phyloP scores from a whole-genome alignment of 2,329 filamentous ascomycete genomes.

The Aspergillus ustus region DNA sequence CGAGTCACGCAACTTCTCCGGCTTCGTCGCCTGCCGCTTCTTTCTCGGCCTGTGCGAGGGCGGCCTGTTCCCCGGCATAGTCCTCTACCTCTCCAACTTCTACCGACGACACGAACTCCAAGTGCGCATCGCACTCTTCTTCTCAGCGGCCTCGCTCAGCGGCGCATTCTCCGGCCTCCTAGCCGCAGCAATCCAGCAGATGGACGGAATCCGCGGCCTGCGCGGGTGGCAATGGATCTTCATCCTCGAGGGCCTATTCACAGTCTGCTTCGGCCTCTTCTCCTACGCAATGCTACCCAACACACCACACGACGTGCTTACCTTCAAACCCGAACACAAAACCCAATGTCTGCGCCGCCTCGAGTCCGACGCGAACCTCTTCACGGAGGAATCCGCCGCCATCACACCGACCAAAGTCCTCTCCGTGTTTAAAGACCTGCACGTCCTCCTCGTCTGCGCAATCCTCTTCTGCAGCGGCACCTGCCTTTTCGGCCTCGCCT shows the following conservation, averaged over 20 bases:
- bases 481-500: constrained; percentile 27
- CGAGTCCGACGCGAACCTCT: constrained; percentile 20
- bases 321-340: constrained; percentile 57
- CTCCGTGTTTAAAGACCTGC: constrained; percentile 18
- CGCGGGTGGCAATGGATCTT: constrained; percentile 37
- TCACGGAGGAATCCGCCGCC: constrained; percentile 17
- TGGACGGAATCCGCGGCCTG: constrained; percentile 49
- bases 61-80: constrained; percentile 55
- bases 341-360: constrained; percentile 20
- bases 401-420: constrained; percentile 15
- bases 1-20: constrained; percentile 20
- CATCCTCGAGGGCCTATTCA: constrained; percentile 51
- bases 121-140: constrained; percentile 35
- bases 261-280: constrained; percentile 53
- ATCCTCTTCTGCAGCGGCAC: constrained; percentile 21
- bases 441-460: constrained; percentile 16
- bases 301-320: constrained; percentile 64
- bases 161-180: constrained; percentile 56
- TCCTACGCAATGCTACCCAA: constrained; percentile 63
- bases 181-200: constrained; percentile 50
- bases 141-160: constrained; percentile 32
- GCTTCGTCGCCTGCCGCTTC: constrained; percentile 55
- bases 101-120: constrained; percentile 36
- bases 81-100: constrained; percentile 29
- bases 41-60: constrained; percentile 68